Base-by-base conservation (phyloP, 495 filamentous ascomycete genomes). In the Xylaria sp. region DNA sequence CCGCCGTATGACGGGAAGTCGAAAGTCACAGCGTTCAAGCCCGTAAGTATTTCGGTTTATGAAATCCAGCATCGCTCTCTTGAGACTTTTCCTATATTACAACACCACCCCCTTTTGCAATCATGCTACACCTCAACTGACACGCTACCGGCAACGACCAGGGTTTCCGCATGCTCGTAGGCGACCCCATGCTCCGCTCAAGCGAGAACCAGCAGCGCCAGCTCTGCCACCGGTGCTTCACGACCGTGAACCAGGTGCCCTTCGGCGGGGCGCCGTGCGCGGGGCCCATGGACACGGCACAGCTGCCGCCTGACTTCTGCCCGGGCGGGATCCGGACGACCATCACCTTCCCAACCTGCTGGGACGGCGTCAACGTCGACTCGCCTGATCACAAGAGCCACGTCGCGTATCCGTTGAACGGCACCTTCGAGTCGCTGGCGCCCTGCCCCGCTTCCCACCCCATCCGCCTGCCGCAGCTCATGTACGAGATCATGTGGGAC, bases 161-260 rank as follows among this genome's bases (percentile, higher is more conserved):
- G 75, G 90, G 88, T 33, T 91, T 93, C 77, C 92, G 91, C 71
- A 94, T 95, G 90, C 73, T 94, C 19, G 85, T 90, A 52, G 93
- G 93, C 46, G 83, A 91, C 75, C 83, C 90, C 0, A 79, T 73
- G 67, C 80, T 86, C 44, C 86, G 88, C 48, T 73, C 74, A 40
- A 79, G 72, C 75, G 61, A 82, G 75, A 48, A 72, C 74, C 50
- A 81, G 74, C 61, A 78, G 77, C 68, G 70, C 37, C 75, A 76
- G 58, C 53, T 83, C 8, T 83, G 81, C 76, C 81, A 83, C 71
- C 75, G 81, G 46, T 83, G 81, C 71, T 75, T 78, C 46, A 61
- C 58, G 53, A 80, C 77, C 24, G 73, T 76, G 46, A 74, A 81
- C 73, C 74, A 76, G 48, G 74, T 76, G 24, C 74, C 80, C 8